Evolutionary conservation across 768 basidiomycete genomes (phyloP), one percentile per base, ranked within the genome.

Genomic region (Phlebiopsis flavidoalba): DNA sequence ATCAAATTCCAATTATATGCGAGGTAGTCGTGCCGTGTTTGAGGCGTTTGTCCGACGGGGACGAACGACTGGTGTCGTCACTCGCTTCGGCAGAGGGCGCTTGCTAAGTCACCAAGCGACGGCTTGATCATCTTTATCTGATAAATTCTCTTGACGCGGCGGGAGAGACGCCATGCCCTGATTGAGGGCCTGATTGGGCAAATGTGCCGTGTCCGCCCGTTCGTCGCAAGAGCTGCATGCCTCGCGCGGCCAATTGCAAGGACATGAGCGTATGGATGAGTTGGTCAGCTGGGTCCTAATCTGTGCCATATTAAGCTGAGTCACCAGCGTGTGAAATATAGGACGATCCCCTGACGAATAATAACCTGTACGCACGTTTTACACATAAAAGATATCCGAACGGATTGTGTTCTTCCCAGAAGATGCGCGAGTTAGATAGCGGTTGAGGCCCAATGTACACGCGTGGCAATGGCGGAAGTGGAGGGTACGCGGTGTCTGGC

Each of bases 111-210:
- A 49, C 31, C 14, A 19, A 21, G 24, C 51, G 21, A 43, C 36
- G 49, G 35, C 51, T 45, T 26, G 40, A 5, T 15, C 14, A 59
- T 59, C 58, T 59, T n/a, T 52, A 59, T 59, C 58, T 52, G 58
- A 59, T 59, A 59, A n/a, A 59, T 51, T 40, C 7, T 5, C 14
- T 31, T 53, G 24, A 59, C 48, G 40, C 8, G 19, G 33, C n/a
- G 33, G 19, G 21, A 37, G 19, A 55, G 15, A 10, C 31, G 12
- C 15, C 33, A 12, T 12, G 3, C 12, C 35, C 52, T 35, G 52
- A 53, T 53, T 53, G 52, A 33, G 3, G 3, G 5, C 35, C 52
- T 35, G 52, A 53, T 53, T 53, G 52, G 52, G 3, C 8, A 17
- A 43, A 17, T 12, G 40, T 43, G 40, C 40, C 40, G 40, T 43